phyloP scores from a whole-genome alignment of 139 green algal genomes.

The Haematococcus lacustris region DNA sequence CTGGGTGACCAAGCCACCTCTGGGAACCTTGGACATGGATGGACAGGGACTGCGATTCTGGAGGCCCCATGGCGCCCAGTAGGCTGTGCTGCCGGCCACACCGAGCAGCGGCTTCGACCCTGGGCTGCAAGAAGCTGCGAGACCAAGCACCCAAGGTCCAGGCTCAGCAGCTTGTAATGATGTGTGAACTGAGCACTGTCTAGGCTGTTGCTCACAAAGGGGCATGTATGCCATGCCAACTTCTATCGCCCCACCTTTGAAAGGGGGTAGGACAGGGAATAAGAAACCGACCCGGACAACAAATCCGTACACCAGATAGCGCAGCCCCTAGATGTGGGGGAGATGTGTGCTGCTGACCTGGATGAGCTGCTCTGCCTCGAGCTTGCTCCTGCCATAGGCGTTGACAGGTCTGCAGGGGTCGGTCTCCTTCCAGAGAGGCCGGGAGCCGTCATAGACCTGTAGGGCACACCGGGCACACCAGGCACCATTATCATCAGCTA shows the following conservation, averaged over 20 bases:
- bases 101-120: no score
- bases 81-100: no score
- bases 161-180: not conserved
- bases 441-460: slow-evolving; percentile 54
- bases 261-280: not conserved
- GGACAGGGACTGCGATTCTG: no score
- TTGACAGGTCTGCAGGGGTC: slow-evolving; percentile 56
- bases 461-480: not conserved
- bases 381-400: slow-evolving; percentile 69
- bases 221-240: not conserved
- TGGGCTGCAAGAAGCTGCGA: no score
- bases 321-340: not conserved
- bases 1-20: no score
- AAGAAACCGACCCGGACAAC: not conserved
- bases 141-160: no score
- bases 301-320: not conserved
- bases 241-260: not conserved
- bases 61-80: no score
- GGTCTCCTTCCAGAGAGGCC: slow-evolving; percentile 42
- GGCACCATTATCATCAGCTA: no score
- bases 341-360: no score
- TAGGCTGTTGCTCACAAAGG: not conserved
- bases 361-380: slow-evolving; percentile 55
- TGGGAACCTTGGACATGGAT: no score
- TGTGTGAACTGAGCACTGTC: not conserved